Evolutionary conservation across 2,329 filamentous ascomycete species (phyloP).

Genomic region (Epichloe amarillans): DNA sequence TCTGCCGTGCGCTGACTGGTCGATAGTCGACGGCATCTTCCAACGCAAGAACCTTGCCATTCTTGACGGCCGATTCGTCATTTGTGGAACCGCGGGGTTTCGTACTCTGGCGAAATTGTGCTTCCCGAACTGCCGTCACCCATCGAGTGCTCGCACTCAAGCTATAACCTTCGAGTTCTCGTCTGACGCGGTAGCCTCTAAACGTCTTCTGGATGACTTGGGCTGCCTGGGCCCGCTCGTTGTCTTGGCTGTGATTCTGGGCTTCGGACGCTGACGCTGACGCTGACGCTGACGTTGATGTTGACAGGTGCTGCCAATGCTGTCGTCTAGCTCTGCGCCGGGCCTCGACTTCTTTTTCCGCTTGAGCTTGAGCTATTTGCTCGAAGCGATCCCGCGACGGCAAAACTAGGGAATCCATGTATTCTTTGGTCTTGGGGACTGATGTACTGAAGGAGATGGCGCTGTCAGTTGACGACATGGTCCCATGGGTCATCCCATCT

Average conservation of each 20-base stretch:
- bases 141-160: conserved; percentile 59
- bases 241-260: background rate
- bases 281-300: conserved; percentile 10
- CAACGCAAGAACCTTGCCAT: conserved; percentile 6
- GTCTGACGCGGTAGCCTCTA: conserved; percentile 59
- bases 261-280: conserved; percentile 7
- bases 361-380: conserved; percentile 35
- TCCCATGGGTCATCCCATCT: background rate
- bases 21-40: conserved; percentile 9
- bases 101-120: conserved; percentile 38
- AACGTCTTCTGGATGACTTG: conserved; percentile 57
- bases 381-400: conserved; percentile 33
- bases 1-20: conserved; percentile 38
- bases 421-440: conserved; percentile 23
- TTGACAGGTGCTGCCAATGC: conserved; percentile 17
- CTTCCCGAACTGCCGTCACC: conserved; percentile 51
- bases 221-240: conserved; percentile 32
- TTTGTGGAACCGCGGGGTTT: conserved; percentile 25
- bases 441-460: conserved; percentile 4
- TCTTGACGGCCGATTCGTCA: conserved; percentile 3
- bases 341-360: conserved; percentile 30
- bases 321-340: conserved; percentile 27
- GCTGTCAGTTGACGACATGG: conserved; percentile 6
- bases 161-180: conserved; percentile 55
- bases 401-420: conserved; percentile 36